A percentile compares a stretch with the other conserved stretches of the same genome.
These are phyloP conservation scores for Fusarium graminum DNA, from an alignment of 2,329 filamentous ascomycete species.

Conservation along the genomic window DNA sequence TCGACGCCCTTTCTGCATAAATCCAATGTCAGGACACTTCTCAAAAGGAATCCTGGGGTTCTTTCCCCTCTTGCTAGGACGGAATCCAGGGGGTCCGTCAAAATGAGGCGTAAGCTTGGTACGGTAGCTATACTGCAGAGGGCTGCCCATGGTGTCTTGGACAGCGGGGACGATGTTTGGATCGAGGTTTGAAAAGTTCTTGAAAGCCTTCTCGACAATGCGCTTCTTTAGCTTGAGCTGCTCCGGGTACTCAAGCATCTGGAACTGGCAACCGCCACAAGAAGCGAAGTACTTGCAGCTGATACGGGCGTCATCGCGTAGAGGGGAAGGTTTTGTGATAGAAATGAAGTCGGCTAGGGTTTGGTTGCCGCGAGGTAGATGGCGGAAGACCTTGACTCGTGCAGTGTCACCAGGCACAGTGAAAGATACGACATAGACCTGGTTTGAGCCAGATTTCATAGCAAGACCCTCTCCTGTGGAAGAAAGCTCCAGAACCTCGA, in stretches of 20 bases:
- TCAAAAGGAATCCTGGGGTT: constrained; percentile 64
- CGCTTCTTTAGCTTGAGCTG: constrained; percentile 87
- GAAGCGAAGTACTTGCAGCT: constrained; percentile 87
- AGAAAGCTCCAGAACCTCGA: constrained; percentile 84
- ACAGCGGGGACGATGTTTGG: constrained; percentile 81
- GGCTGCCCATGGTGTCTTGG: constrained; percentile 88
- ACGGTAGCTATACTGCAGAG: constrained; percentile 91
- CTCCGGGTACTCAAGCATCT: constrained; percentile 91
- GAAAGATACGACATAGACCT: constrained; percentile 90
- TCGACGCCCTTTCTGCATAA: constrained; percentile 86
- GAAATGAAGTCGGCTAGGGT: constrained; percentile 85
- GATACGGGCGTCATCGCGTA: constrained; percentile 82
- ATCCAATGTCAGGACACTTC: constrained; percentile 84
- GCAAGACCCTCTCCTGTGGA: constrained; percentile 94
- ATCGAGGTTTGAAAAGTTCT: constrained; percentile 87
- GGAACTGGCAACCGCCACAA: constrained; percentile 95
- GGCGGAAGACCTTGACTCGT: constrained; percentile 81
- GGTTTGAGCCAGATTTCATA: constrained; percentile 70
- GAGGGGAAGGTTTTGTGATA: constrained; percentile 77
- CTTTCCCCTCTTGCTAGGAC: constrained; percentile 64
- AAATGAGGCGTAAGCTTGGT: constrained; percentile 99
- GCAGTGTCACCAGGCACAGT: constrained; percentile 86
- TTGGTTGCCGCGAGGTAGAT: constrained; percentile 75
- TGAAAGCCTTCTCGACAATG: constrained; percentile 91
- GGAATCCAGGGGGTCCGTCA: constrained; percentile 75